Conservation (phyloP, 257 asterid genomes). For the Buddleja alternifolia region DNA sequence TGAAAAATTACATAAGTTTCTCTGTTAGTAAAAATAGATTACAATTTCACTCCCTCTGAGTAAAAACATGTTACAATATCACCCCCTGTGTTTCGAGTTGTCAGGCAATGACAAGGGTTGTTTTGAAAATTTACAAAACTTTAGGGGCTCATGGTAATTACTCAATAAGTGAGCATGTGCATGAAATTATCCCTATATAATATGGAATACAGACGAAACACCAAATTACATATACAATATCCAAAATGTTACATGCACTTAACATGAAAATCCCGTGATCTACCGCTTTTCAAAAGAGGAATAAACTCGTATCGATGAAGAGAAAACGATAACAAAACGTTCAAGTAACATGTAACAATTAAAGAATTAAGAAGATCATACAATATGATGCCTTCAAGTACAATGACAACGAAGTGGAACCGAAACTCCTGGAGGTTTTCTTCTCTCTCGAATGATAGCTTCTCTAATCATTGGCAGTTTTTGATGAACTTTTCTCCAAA, state of each 20-base stretch:
- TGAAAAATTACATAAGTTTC: no score
- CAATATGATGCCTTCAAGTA: conserved; percentile 41
- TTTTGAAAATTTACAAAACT: no score
- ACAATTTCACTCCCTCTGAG: no score
- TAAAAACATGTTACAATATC: no score
- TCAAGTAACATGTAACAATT: conserved; percentile 3
- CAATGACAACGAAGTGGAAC: conserved; percentile 90
- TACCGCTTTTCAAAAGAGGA: neutral
- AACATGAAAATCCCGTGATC: conserved; percentile 4
- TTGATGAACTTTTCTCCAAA: conserved; percentile 83
- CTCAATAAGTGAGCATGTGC: no score
- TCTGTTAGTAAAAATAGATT: no score
- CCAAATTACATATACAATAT: neutral
- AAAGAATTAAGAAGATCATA: conserved; percentile 12
- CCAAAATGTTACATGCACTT: neutral
- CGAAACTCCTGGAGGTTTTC: conserved; percentile 74
- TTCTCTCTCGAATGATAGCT: conserved; percentile 75
- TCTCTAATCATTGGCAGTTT: conserved; percentile 78
- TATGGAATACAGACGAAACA: no score
- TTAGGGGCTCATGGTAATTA: no score
- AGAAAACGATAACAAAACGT: neutral
- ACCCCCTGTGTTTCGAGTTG: no score
- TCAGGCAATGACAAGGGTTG: no score
- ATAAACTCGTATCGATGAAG: conserved; percentile 19
- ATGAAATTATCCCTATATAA: no score